phyloP scores from a whole-genome alignment of 768 basidiomycete genomes.

The Saitozyma sp. region DNA sequence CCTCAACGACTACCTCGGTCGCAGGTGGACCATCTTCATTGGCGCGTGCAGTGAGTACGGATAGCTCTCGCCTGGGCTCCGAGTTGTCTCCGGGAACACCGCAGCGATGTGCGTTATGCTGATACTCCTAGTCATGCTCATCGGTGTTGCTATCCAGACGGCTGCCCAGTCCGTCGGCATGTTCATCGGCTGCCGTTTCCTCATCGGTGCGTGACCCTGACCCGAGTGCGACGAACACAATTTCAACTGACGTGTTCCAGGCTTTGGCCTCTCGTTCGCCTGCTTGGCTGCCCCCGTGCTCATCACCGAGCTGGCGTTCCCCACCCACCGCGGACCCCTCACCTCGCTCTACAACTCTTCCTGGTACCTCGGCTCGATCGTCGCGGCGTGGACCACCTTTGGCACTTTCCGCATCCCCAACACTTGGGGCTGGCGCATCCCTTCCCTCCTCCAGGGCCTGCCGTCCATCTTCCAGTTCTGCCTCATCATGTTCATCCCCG shows the following conservation, averaged over 20 bases:
- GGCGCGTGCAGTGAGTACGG: constrained; percentile 55
- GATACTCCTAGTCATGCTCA: constrained; percentile 62
- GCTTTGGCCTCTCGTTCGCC: constrained; percentile 60
- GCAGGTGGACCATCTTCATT: constrained; percentile 59
- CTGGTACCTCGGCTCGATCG: constrained; percentile 73
- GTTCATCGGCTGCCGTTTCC: constrained; percentile 59
- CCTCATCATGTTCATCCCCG: constrained; percentile 61
- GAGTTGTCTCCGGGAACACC: constrained; percentile 59
- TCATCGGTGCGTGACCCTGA: constrained; percentile 24
- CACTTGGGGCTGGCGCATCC: constrained; percentile 64
- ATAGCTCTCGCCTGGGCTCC: constrained; percentile 60
- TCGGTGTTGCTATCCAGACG: constrained; percentile 63
- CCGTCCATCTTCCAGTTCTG: constrained; percentile 40
- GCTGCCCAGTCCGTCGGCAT: constrained; percentile 55
- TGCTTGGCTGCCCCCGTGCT: constrained; percentile 77
- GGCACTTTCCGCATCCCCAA: constrained; percentile 38
- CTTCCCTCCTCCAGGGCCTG: constrained; percentile 42
- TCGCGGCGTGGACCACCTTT: constrained; percentile 44
- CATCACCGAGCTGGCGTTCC: constrained; percentile 83
- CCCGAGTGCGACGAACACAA: not conserved
- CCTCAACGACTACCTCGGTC: constrained; percentile 59
- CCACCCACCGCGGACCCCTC: constrained; percentile 73
- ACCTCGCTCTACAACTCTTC: constrained; percentile 62
- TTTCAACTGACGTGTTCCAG: constrained; percentile 48
- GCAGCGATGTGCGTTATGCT: constrained; percentile 56